Evolutionary conservation across 345 rosid genomes (phyloP).

Genomic region (Alliaria petiolata): DNA sequence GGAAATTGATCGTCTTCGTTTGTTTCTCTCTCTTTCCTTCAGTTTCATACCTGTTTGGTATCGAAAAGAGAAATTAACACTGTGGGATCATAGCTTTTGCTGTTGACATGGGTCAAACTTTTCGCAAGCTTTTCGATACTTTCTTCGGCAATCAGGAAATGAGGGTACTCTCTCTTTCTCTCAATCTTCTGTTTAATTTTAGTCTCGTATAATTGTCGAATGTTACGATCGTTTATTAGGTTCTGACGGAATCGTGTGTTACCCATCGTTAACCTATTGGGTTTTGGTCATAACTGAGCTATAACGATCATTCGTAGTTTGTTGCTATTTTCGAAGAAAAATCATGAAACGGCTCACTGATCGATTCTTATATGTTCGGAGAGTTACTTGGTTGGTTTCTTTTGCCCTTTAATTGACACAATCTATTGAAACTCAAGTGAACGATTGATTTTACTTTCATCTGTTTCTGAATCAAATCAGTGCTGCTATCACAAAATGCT

Average conservation of each 20-base stretch:
- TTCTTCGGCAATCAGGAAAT: constrained; percentile 91
- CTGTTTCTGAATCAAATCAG: not conserved
- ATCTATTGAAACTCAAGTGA: not conserved
- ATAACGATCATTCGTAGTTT: not conserved
- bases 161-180: constrained; percentile 55
- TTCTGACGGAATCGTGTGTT: not conserved
- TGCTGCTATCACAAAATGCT: not conserved
- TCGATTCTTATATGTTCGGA: not conserved
- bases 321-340: not conserved
- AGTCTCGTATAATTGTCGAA: not conserved
- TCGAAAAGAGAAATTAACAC: not conserved
- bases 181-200: not conserved
- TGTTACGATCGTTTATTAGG: not conserved
- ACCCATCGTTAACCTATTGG: not conserved
- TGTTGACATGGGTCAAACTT: constrained; percentile 72
- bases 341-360: not conserved
- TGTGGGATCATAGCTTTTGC: not conserved
- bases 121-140: constrained; percentile 81
- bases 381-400: not conserved
- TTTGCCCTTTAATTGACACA: not conserved
- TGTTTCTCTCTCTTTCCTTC: constrained; percentile 3
- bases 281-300: not conserved
- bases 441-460: not conserved
- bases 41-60: not conserved
- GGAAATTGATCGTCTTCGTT: not conserved